phyloP scores from a whole-genome alignment of 768 basidiomycete genomes.

The Candolleomyces eurysporus region DNA sequence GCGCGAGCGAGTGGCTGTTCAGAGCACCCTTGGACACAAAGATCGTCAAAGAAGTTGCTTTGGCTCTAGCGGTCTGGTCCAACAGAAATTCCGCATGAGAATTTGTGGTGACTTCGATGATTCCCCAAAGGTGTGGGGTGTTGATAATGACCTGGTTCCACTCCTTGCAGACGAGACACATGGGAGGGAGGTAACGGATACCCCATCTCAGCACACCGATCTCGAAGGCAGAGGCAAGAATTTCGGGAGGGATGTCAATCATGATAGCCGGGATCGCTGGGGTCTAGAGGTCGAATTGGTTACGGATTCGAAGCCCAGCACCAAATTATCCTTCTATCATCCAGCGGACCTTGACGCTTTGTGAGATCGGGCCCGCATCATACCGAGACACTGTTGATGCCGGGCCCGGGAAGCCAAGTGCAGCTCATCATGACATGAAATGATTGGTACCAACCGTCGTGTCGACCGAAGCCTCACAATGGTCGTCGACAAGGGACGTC shows the following conservation, averaged over 20 bases:
- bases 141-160: constrained; percentile 25
- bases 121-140: constrained; percentile 33
- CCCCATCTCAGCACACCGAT: constrained; percentile 26
- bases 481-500: too few species aligned
- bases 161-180: constrained; percentile 23
- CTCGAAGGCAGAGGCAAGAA: constrained; percentile 27
- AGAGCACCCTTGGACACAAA: constrained; percentile 5
- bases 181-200: constrained; percentile 23
- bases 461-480: too few species aligned
- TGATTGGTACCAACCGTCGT: too few species aligned
- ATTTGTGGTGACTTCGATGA: constrained; percentile 17
- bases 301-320: background rate
- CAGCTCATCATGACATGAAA: too few species aligned
- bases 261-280: background rate
- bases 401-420: too few species aligned
- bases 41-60: constrained; percentile 25
- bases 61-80: constrained; percentile 25
- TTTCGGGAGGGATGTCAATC: constrained; percentile 24
- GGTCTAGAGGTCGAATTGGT: background rate
- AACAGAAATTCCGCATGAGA: constrained; percentile 9
- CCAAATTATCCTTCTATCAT: too few species aligned
- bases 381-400: too few species aligned
- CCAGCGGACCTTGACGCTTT: too few species aligned
- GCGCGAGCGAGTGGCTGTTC: background rate
- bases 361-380: too few species aligned